These are phyloP conservation scores for Hypocreales sp. DNA, from an alignment of 2,329 filamentous ascomycete genomes.

Conservation along the genomic window DNA sequence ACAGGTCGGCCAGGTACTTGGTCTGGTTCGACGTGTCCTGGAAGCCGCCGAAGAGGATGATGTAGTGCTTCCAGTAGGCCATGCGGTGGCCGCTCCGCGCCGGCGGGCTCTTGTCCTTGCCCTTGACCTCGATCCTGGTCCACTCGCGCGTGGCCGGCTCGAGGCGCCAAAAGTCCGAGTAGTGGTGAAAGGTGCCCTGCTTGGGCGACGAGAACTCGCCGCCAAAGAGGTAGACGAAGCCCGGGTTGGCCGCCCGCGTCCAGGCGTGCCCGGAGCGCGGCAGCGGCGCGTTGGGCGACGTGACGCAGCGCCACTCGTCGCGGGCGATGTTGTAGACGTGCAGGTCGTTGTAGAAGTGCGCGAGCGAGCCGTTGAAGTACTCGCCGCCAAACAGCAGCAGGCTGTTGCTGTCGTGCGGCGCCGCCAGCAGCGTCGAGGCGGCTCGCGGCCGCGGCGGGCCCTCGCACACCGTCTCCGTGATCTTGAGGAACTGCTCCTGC, in stretches of 20 bases:
- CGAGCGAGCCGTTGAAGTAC: constrained; percentile 84
- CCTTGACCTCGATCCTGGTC: constrained; percentile 70
- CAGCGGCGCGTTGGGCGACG: constrained; percentile 78
- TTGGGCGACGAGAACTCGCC: constrained; percentile 95
- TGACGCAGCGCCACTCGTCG: constrained; percentile 83
- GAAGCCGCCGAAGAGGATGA: constrained; percentile 90
- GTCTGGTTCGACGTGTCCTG: constrained; percentile 94
- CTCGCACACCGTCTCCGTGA: constrained; percentile 64
- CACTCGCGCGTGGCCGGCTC: constrained; percentile 78
- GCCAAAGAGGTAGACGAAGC: constrained; percentile 81
- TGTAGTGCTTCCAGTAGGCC: constrained; percentile 95
- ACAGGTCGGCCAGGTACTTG: constrained; percentile 83
- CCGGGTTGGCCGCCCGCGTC: constrained; percentile 75
- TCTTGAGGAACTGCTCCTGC: constrained; percentile 86
- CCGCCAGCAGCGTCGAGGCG: constrained; percentile 70
- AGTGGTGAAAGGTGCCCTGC: constrained; percentile 97
- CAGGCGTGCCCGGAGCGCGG: constrained; percentile 89
- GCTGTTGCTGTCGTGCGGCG: constrained; percentile 74
- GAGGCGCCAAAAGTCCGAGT: constrained; percentile 94
- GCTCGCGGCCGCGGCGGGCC: constrained; percentile 63
- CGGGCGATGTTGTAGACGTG: constrained; percentile 62
- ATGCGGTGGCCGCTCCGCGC: constrained; percentile 87
- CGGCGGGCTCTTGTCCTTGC: constrained; percentile 63
- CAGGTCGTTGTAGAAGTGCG: constrained; percentile 53
- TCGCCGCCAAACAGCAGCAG: constrained; percentile 88